A percentile compares a stretch with the other conserved stretches of the same genome.
Conservation (phyloP, 345 rosid genomes). For the Eucalyptus tenuipes region DNA sequence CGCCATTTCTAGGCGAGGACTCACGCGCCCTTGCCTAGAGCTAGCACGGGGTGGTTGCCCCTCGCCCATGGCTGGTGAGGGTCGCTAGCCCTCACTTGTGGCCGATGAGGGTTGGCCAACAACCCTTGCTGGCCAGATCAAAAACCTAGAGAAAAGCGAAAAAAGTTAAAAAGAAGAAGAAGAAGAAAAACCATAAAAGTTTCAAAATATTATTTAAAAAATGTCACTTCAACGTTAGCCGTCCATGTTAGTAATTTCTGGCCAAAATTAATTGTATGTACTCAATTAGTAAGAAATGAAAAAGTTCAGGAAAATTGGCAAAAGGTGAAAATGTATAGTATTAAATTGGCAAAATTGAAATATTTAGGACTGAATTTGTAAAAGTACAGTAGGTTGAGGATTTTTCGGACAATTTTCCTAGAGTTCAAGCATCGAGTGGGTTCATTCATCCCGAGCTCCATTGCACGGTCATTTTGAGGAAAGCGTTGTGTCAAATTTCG, state of each 20-base stretch:
- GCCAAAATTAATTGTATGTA: rapidly evolving
- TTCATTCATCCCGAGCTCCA: background rate
- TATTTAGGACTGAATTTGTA: rapidly evolving
- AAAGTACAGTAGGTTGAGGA: rapidly evolving
- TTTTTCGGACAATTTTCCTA: no score
- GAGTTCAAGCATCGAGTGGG: no score
- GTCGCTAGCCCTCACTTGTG: rapidly evolving
- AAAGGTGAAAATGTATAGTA: no score
- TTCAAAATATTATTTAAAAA: no score
- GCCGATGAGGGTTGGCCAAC: rapidly evolving
- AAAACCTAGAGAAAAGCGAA: rapidly evolving
- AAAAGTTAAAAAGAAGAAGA: no score
- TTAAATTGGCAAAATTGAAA: no score
- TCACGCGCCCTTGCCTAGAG: rapidly evolving
- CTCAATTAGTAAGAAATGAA: no score
- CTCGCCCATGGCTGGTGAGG: no score
- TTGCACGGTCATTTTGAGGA: background rate
- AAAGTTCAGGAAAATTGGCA: rapidly evolving
- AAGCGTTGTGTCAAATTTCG: background rate
- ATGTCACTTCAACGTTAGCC: rapidly evolving
- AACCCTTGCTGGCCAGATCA: rapidly evolving
- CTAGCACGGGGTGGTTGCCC: rapidly evolving
- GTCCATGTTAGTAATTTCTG: rapidly evolving
- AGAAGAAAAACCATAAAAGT: no score
- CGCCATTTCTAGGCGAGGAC: rapidly evolving